Evolutionary conservation across 441 rosid genomes (phyloP).

Genomic region (Croton setiger): DNA sequence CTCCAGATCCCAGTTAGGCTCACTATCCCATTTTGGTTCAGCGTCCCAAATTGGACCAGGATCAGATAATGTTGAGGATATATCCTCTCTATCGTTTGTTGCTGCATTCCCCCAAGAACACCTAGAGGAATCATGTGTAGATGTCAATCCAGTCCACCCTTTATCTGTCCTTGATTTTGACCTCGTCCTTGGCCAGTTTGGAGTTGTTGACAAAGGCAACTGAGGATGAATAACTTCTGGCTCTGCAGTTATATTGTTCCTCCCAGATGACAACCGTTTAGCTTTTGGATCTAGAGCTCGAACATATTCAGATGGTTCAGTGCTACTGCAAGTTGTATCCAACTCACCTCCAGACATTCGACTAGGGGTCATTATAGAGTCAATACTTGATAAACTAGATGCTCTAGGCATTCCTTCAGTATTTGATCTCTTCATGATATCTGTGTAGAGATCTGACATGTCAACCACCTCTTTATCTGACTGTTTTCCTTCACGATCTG

Average conservation of each 20-base stretch:
- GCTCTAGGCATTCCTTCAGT: constrained; percentile 89
- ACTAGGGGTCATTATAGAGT: constrained; percentile 88
- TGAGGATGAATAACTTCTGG: constrained; percentile 91
- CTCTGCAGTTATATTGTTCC: constrained; percentile 65
- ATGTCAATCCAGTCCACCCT: constrained; percentile 79
- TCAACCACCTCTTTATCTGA: constrained; percentile 51
- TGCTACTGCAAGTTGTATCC: constrained; percentile 64
- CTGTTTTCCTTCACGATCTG: constrained; percentile 49
- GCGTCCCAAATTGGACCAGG: constrained; percentile 99
- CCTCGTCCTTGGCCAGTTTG: constrained; percentile 95
- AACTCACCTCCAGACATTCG: constrained; percentile 71
- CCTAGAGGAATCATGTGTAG: constrained; percentile 65
- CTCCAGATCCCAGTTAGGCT: constrained; percentile 75
- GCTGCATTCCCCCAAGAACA: constrained; percentile 79
- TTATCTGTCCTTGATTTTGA: constrained; percentile 88
- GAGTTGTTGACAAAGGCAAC: constrained; percentile 67
- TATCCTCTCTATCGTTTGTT: constrained; percentile 85
- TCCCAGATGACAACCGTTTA: constrained; percentile 77
- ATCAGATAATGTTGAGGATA: constrained; percentile 90
- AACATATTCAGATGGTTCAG: constrained; percentile 92
- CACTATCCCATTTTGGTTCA: constrained; percentile 90
- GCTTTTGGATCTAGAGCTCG: constrained; percentile 90
- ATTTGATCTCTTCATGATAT: constrained; percentile 74
- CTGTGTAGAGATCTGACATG: constrained; percentile 72
- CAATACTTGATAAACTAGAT: constrained; percentile 94